phyloP scores from a whole-genome alignment of 148 eudicot species.

The Spergularia marina region DNA sequence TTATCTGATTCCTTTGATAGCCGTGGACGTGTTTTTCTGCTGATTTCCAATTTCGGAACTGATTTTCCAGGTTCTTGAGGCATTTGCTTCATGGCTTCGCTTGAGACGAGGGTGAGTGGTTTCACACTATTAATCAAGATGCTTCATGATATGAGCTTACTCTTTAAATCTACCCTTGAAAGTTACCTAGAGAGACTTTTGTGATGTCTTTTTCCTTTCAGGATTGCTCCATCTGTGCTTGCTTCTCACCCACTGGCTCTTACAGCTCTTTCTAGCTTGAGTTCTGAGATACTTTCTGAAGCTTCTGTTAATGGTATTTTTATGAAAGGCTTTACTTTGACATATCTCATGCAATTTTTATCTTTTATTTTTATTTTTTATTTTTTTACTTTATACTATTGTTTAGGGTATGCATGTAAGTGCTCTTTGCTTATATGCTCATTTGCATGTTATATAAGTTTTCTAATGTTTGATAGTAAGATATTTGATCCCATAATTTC shows the following conservation, averaged over 20 bases:
- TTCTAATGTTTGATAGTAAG: too few relatives aligned
- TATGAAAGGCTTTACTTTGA: neutral
- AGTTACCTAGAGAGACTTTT: conserved; percentile 16
- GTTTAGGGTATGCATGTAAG: too few relatives aligned
- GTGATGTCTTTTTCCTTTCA: conserved; percentile 33
- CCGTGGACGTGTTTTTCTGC: conserved; percentile 14
- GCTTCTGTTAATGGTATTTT: conserved; percentile 87
- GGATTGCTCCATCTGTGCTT: conserved; percentile 80
- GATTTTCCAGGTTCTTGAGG: conserved; percentile 82
- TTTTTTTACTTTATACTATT: too few relatives aligned
- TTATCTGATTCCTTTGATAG: neutral
- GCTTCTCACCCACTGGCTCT: conserved; percentile 89
- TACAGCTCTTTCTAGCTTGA: conserved; percentile 83
- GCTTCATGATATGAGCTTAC: neutral
- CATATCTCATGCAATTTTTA: too few relatives aligned
- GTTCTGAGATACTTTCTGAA: conserved; percentile 73
- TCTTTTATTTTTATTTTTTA: too few relatives aligned
- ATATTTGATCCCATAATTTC: too few relatives aligned
- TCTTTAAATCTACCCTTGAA: conserved; percentile 12
- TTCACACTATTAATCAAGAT: conserved; percentile 9
- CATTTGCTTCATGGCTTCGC: conserved; percentile 99
- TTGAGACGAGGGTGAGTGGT: conserved; percentile 73
- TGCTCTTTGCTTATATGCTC: too few relatives aligned
- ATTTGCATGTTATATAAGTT: too few relatives aligned
- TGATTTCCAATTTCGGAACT: conserved; percentile 17